Evolutionary conservation across 2,329 filamentous ascomycete genomes (phyloP).

Genomic region (Fonsecaea multimorphosa): DNA sequence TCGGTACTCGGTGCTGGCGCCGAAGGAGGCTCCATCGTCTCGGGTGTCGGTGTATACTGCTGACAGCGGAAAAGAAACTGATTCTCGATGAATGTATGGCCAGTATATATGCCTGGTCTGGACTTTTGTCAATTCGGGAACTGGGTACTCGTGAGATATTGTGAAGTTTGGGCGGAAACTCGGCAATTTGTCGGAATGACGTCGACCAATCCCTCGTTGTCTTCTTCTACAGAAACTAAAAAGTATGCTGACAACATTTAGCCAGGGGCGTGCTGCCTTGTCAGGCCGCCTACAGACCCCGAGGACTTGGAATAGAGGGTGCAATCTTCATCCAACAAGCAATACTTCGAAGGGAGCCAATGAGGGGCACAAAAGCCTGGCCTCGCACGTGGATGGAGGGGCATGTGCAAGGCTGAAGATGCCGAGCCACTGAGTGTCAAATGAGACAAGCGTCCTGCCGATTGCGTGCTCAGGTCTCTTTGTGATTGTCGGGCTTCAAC

Average conservation of each 20-base stretch:
- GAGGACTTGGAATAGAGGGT: background rate
- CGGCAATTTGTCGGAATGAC: conserved; percentile 17
- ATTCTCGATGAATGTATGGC: background rate
- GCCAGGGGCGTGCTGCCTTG: background rate
- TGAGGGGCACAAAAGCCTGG: background rate
- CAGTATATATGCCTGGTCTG: conserved; percentile 9
- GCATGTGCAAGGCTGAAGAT: conserved; percentile 11
- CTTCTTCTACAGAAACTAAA: background rate
- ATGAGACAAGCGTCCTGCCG: conserved; percentile 2
- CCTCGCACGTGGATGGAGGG: conserved; percentile 16
- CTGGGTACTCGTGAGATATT: background rate
- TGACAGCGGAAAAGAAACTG: background rate
- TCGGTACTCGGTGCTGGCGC: background rate
- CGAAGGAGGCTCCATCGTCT: conserved; percentile 17
- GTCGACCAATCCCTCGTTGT: background rate
- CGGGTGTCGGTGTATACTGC: background rate
- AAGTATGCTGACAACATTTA: background rate
- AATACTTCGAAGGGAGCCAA: background rate
- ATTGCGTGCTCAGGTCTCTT: conserved; percentile 25
- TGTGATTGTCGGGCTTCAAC: conserved; percentile 24
- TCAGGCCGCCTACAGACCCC: background rate
- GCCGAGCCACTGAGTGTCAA: conserved; percentile 16
- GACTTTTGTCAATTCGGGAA: background rate
- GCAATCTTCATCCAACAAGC: background rate
- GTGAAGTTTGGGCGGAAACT: background rate